These are phyloP conservation scores for Volvox carteri DNA, from an alignment of 163 green algal species.

Conservation along the genomic window DNA sequence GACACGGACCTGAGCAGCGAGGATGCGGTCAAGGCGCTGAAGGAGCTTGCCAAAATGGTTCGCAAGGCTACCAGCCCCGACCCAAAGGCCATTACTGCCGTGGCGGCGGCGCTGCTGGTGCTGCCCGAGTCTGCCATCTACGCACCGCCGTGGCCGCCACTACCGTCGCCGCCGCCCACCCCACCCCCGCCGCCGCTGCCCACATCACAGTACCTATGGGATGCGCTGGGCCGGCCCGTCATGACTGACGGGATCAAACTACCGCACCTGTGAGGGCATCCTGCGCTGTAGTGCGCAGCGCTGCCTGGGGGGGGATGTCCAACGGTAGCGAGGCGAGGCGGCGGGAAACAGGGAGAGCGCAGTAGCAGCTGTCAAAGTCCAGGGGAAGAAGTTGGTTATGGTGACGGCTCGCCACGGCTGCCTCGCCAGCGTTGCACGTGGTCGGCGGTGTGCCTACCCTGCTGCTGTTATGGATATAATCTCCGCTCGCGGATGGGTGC, in stretches of 20 bases:
- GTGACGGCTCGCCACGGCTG: too few relatives aligned
- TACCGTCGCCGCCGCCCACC: slow-evolving; percentile 61
- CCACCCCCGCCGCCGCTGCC: slow-evolving; percentile 66
- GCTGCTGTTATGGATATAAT: too few relatives aligned
- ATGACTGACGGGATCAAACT: slow-evolving; percentile 67
- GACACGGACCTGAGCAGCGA: slow-evolving; percentile 12
- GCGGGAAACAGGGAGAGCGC: too few relatives aligned
- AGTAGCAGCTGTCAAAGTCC: too few relatives aligned
- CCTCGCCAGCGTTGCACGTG: too few relatives aligned
- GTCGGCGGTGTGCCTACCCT: too few relatives aligned
- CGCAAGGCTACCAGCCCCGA: neutral
- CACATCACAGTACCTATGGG: slow-evolving; percentile 70
- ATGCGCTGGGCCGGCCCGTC: slow-evolving; percentile 65
- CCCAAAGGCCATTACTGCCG: neutral
- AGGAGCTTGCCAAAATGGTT: slow-evolving; percentile 10
- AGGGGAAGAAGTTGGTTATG: too few relatives aligned
- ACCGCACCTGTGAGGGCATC: slow-evolving; percentile 18
- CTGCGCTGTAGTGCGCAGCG: neutral
- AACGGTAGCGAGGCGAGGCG: too few relatives aligned
- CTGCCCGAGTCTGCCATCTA: slow-evolving; percentile 58
- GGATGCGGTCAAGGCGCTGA: slow-evolving; percentile 8
- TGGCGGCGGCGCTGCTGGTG: slow-evolving; percentile 57
- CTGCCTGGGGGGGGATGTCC: too few relatives aligned
- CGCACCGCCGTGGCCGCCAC: slow-evolving; percentile 59
- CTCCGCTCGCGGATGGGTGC: too few relatives aligned